phyloP scores from a whole-genome alignment of 75 land plant genomes.

The Isoetes taiwanensis region DNA sequence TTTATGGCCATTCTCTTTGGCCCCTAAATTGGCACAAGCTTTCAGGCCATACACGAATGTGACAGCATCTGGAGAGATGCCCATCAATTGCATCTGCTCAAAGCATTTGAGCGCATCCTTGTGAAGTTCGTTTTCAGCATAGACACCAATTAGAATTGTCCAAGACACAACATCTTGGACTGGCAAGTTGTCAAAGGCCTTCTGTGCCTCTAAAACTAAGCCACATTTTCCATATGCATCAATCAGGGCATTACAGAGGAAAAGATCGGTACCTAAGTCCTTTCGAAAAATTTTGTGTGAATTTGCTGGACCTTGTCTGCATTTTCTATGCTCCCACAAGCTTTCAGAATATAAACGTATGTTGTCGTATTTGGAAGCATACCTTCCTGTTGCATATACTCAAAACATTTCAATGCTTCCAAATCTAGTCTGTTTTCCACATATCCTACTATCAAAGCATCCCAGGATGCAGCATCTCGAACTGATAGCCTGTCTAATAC shows the following conservation, averaged over 20 bases:
- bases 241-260: slow-evolving; percentile 1
- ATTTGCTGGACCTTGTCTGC: slow-evolving; percentile 5
- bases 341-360: slow-evolving; percentile 25
- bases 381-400: slow-evolving; percentile 17
- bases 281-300: slow-evolving; percentile 5
- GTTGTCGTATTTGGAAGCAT: slow-evolving; percentile 20
- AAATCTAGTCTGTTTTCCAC: slow-evolving; percentile 10
- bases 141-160: slow-evolving; percentile 19
- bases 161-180: slow-evolving; percentile 33
- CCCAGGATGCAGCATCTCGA: slow-evolving; percentile 9
- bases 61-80: neutral
- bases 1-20: neutral
- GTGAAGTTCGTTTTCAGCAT: neutral
- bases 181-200: slow-evolving; percentile 25
- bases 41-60: neutral
- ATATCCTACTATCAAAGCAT: slow-evolving; percentile 14
- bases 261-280: slow-evolving; percentile 9
- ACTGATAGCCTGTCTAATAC: slow-evolving; percentile 13
- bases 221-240: slow-evolving; percentile 16
- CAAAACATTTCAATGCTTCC: slow-evolving; percentile 22
- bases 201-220: neutral
- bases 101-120: neutral
- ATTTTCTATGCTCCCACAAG: slow-evolving; percentile 12
- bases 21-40: neutral
- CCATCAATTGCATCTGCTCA: neutral